Evolutionary conservation across 768 basidiomycete species (phyloP), one percentile per base, ranked within the genome.

Genomic region (Holtermanniella nyarrowii): DNA sequence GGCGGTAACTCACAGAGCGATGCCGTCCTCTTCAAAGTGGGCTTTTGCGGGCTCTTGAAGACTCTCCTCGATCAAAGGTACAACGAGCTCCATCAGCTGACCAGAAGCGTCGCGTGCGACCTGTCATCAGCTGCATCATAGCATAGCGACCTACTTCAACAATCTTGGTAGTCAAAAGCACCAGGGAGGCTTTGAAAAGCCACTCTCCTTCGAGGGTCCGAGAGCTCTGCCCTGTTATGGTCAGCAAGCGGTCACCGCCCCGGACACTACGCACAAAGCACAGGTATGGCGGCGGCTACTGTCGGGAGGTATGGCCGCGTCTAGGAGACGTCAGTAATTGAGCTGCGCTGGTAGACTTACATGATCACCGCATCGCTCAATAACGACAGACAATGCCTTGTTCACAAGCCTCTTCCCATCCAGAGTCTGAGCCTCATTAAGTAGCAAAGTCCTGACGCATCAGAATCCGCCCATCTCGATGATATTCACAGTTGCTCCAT

Each of bases 1-100:
- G 4, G 26, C 5, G 23, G 1, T 1, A 2, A 60, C 63, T 55
- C 41, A 69, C 65, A 71, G 44, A 5, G 56, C 52, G 24, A 71
- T 26, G 0, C 69, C 69, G 40, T 71, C 69, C 25, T 69, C 67
- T 41, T 71, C 69, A 58, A 71, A 69, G 43, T 63, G 65, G 20
- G 66, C 67, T 50, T 71, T 71, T 12, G 69, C 69, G 5, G 67
- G 63, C 0, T 58, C 58, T 40, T 59, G 56, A 26, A 71, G 41
- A 54, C 65, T 67, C 46, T 71, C 69, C 45, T 71, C 69, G 48
- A 68, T 68, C 7, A 71, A 55, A 1, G 69, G 69, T n/a, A 71
- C 65, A 21, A 69, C 66, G 5, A 71, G 56, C 22, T 60, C 59
- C 58, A 71, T 64, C 26, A 67, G 54, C 22, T 52, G 45, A 1